Evolutionary conservation across 805 yeast species (phyloP), one percentile per base, ranked within the genome.

Genomic region (Cyberlindnera lachancei): DNA sequence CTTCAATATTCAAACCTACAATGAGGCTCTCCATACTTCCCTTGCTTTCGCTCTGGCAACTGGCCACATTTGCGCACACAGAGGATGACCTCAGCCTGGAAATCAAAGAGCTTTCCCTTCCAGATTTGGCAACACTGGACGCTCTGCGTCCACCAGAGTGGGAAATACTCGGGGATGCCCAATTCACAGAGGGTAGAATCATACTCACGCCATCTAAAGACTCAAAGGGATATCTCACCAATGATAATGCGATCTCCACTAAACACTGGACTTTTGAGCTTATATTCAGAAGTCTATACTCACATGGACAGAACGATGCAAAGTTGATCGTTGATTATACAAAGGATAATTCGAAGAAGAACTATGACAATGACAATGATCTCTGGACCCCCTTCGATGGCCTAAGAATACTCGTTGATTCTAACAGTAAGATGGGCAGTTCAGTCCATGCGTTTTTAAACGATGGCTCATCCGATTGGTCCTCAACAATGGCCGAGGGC

Each of bases 321-420:
- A n/a, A n/a, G n/a, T n/a, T n/a, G n/a, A n/a, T n/a, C n/a, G n/a
- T n/a, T n/a, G n/a, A n/a, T n/a, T n/a, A n/a, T n/a, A n/a, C n/a
- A n/a, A n/a, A n/a, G n/a, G n/a, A n/a, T n/a, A n/a, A n/a, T n/a
- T n/a, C n/a, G n/a, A n/a, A n/a, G n/a, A n/a, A n/a, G n/a, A n/a
- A n/a, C n/a, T n/a, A n/a, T n/a, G n/a, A n/a, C n/a, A n/a, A n/a
- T n/a, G n/a, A n/a, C n/a, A 59, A 59, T 12, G 35, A 56, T 62
- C 35, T 75, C 57, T 46, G 73, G 72, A 84, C 85, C 0, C 48
- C 51, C 10, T 82, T 61, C 44, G 78, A 75, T 44, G 94, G 94
- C 15, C 58, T 82, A 30, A 79, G 77, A 37, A 52, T 82, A 7
- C 53, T 74, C 27, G 54, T 79, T 29, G 82, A 79, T 48, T 64